Evolutionary conservation across 1,284 basidiomycete species (phyloP).

Genomic region (Fereydounia khargensis): DNA sequence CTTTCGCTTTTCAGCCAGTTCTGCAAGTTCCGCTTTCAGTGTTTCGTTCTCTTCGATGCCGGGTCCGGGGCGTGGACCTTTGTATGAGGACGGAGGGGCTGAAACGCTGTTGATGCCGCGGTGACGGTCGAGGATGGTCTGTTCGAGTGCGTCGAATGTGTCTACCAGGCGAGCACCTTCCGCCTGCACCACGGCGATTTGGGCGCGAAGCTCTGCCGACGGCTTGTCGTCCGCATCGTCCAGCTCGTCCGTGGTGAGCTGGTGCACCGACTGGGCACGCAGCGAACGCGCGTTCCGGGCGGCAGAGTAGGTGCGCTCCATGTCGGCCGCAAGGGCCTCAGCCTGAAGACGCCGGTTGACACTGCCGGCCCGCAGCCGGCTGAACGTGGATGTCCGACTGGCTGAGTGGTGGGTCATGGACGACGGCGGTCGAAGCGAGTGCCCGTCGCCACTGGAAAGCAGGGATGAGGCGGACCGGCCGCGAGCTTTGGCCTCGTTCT

Average conservation of each 20-base stretch:
- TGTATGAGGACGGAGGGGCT: background rate
- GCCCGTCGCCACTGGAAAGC: conserved; percentile 23
- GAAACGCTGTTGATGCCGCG: conserved; percentile 9
- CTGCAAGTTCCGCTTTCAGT: conserved; percentile 21
- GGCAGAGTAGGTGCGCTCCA: conserved; percentile 21
- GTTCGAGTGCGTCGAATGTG: conserved; percentile 31
- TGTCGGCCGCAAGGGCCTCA: conserved; percentile 7
- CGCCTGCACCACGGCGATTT: conserved; percentile 37
- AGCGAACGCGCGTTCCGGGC: conserved; percentile 21
- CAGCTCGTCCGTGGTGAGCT: background rate
- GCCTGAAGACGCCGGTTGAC: conserved; percentile 11
- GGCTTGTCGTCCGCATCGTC: conserved; percentile 14
- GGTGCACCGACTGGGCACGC: conserved; percentile 16
- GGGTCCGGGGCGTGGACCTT: too few relatives aligned
- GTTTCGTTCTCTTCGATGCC: conserved; percentile 3
- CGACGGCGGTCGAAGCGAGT: conserved; percentile 17
- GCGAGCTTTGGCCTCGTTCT: too few relatives aligned
- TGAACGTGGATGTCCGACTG: conserved; percentile 15
- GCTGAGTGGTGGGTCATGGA: conserved; percentile 18
- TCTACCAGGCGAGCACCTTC: conserved; percentile 37
- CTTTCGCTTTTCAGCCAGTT: conserved; percentile 15
- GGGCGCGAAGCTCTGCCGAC: conserved; percentile 38
- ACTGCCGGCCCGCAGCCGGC: conserved; percentile 17
- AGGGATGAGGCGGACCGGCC: conserved; percentile 12
- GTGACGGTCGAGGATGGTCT: conserved; percentile 18